Evolutionary conservation across 495 filamentous ascomycete species (phyloP), one percentile per base, ranked within the genome.

Genomic region (Glonium stellatum): DNA sequence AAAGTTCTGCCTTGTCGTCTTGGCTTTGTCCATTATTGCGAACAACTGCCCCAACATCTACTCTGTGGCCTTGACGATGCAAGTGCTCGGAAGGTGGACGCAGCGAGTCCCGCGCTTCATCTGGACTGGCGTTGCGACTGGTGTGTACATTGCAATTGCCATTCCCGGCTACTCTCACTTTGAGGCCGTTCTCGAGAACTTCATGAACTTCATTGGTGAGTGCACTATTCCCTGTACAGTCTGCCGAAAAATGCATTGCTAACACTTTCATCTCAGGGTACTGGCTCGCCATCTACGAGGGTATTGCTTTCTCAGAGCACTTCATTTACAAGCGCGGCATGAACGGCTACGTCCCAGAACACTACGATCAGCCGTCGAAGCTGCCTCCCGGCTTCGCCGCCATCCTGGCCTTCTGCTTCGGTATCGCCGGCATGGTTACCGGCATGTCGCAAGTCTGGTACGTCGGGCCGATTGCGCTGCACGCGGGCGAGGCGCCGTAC

Each of bases 1-100:
- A 60, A 80, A 89, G 68, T 90, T 93, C 77, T 93, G 89, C 72
- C 69, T 95, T 19, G 83, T 92, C 54, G 76, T 95, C 47, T 82
- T 95, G 5, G 86, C 88, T 0, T 79, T 92, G 27, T 85, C 82
- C 63, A 92, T 90, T 69, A 81, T 92, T 63, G 86, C 87, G 58
- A 92, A 87, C 76, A 92, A 91, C 76, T 90, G 85, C 74, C 89
- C 92, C n/a, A 90, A 87, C 75, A 87, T 66, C 48, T 95, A 95
- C 77, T 89, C 87, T 39, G 83, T 93, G 46, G 81, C 81, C 2
- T 79, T 95, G 23, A 85, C 85, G 34, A 77, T 92, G 51, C 88
- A 92, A 70, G 80, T 90, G 11, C 70, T 95, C 34, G 81, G 80
- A 19, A 78, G 78, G 42, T 78, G 76, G 68, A 83, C 84, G 13